Evolutionary conservation across 2,329 filamentous ascomycete genomes (phyloP).

Genomic region (Aspergillus luchuensis): DNA sequence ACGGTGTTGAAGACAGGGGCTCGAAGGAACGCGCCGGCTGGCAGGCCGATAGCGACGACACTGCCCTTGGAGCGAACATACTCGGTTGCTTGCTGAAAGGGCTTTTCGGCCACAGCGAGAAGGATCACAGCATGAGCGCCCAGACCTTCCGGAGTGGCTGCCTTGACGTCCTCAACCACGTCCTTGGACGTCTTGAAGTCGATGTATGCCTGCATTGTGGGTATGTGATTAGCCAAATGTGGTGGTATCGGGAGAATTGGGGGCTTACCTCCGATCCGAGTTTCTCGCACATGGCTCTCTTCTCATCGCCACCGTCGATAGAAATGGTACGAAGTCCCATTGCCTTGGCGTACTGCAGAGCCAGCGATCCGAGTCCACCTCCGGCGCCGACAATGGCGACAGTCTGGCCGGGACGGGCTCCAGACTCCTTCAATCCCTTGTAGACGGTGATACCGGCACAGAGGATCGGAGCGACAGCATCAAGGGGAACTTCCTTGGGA

Average conservation of each 20-base stretch:
- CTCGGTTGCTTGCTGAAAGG: slow-evolving; percentile 89
- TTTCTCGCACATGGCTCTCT: slow-evolving; percentile 65
- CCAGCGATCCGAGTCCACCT: slow-evolving; percentile 77
- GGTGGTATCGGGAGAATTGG: background rate
- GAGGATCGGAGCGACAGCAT: slow-evolving; percentile 77
- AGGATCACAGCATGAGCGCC: slow-evolving; percentile 87
- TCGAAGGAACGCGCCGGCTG: slow-evolving; percentile 74
- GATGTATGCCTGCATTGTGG: slow-evolving; percentile 60
- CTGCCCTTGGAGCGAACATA: slow-evolving; percentile 82
- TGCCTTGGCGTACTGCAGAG: slow-evolving; percentile 84
- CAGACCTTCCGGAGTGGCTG: slow-evolving; percentile 73
- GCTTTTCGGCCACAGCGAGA: slow-evolving; percentile 83
- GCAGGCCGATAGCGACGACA: slow-evolving; percentile 87
- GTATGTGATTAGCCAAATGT: background rate
- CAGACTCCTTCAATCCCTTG: slow-evolving; percentile 87
- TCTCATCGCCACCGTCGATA: slow-evolving; percentile 82
- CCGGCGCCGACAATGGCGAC: slow-evolving; percentile 86
- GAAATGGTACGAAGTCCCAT: slow-evolving; percentile 83
- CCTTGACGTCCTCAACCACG: slow-evolving; percentile 81
- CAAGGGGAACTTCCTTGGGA: slow-evolving; percentile 75
- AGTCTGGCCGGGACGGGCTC: slow-evolving; percentile 70
- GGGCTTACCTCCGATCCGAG: slow-evolving; percentile 63
- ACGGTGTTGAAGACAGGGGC: slow-evolving; percentile 90
- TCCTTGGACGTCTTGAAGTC: slow-evolving; percentile 79
- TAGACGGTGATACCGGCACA: slow-evolving; percentile 88